These are phyloP conservation scores for Boechera retrofracta DNA, from an alignment of 345 rosid species.

Conservation along the genomic window DNA sequence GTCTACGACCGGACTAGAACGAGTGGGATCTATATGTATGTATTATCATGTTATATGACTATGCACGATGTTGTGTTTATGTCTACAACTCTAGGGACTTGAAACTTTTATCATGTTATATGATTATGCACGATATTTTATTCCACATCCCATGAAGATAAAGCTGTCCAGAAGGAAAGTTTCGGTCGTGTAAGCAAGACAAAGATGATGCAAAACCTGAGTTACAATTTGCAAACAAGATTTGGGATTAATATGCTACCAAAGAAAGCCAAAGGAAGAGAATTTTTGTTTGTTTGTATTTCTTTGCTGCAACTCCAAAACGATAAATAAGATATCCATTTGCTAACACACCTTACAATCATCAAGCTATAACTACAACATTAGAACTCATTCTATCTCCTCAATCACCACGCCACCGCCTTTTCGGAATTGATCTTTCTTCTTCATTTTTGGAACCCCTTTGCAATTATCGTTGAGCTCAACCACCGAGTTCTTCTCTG, in stretches of 20 bases:
- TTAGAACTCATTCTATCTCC: slow-evolving; percentile 54
- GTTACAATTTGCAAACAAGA: background rate
- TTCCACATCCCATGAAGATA: slow-evolving; percentile 60
- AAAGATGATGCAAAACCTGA: background rate
- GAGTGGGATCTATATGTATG: too few species aligned
- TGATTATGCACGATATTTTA: too few species aligned
- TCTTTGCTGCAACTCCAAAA: slow-evolving; percentile 5
- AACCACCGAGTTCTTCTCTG: slow-evolving; percentile 56
- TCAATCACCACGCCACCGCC: slow-evolving; percentile 60
- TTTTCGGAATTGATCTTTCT: slow-evolving; percentile 31
- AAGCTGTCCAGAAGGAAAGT: slow-evolving; percentile 65
- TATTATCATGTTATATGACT: too few species aligned
- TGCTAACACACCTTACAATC: slow-evolving; percentile 23
- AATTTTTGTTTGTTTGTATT: slow-evolving; percentile 24
- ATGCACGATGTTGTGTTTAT: too few species aligned
- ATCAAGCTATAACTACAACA: slow-evolving; percentile 14
- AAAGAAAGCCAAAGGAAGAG: slow-evolving; percentile 29
- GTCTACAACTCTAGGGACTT: too few species aligned
- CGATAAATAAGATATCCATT: slow-evolving; percentile 10
- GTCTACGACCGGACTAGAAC: too few species aligned
- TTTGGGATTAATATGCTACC: slow-evolving; percentile 6
- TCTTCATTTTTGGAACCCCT: slow-evolving; percentile 36
- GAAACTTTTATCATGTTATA: too few species aligned
- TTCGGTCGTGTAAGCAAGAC: slow-evolving; percentile 12
- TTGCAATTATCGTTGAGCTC: slow-evolving; percentile 40